These are phyloP conservation scores for Galerina sulciceps DNA, from an alignment of 768 basidiomycete genomes.

Conservation along the genomic window DNA sequence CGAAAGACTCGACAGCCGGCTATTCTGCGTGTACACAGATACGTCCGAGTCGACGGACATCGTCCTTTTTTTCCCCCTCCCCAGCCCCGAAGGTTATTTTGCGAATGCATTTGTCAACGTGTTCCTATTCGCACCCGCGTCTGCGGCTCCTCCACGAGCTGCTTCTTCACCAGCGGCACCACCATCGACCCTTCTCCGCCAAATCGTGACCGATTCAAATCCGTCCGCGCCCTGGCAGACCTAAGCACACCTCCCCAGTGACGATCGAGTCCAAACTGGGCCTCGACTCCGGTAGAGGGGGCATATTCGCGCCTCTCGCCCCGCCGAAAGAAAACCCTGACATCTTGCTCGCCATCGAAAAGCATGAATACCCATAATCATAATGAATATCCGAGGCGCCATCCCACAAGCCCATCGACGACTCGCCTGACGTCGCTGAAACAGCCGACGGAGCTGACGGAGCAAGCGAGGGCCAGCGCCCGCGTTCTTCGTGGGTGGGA, in stretches of 20 bases:
- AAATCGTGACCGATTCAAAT: neutral
- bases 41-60: conserved; percentile 36
- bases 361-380: neutral
- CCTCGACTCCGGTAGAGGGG: neutral
- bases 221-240: neutral
- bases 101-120: no score
- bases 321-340: neutral
- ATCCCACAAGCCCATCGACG: neutral
- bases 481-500: neutral
- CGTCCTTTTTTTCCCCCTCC: conserved; percentile 16
- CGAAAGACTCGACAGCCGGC: conserved; percentile 23
- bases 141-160: neutral
- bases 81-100: no score
- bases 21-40: conserved; percentile 39
- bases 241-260: neutral
- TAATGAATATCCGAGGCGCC: neutral
- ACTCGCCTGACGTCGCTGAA: neutral
- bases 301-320: neutral
- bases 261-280: neutral
- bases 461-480: neutral
- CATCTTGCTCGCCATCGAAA: neutral
- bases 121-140: no score
- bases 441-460: neutral
- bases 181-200: neutral
- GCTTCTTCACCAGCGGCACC: neutral